Percentiles rank a stretch among this genome's conserved stretches.
These are phyloP conservation scores for Cryphonectria carpinicola DNA, from an alignment of 2,329 filamentous ascomycete genomes.

Conservation along the genomic window DNA sequence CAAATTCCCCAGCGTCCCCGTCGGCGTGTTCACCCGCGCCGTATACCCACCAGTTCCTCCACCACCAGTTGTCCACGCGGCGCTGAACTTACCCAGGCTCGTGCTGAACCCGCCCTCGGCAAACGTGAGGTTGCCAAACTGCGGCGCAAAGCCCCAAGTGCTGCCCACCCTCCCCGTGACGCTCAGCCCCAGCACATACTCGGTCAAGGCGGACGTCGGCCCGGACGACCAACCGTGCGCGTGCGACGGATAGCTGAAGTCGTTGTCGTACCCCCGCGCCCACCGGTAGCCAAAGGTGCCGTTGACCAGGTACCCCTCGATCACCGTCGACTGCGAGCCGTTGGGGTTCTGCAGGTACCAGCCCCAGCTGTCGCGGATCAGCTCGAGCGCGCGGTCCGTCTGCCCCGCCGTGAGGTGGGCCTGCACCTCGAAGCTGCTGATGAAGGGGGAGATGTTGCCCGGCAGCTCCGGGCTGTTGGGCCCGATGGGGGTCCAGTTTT, in stretches of 20 bases:
- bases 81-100: constrained; percentile 42
- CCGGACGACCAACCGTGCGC: constrained; percentile 55
- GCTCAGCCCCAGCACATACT: constrained; percentile 48
- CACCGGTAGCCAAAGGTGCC: constrained; percentile 61
- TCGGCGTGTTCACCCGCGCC: constrained; percentile 34
- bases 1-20: constrained; percentile 34
- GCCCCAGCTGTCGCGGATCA: constrained; percentile 62
- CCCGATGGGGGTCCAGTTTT: constrained; percentile 61
- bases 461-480: constrained; percentile 60
- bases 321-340: constrained; percentile 61
- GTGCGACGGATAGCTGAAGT: constrained; percentile 52
- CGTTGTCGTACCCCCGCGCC: constrained; percentile 54
- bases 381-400: constrained; percentile 55
- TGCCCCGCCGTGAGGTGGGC: constrained; percentile 55
- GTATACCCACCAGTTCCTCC: constrained; percentile 29
- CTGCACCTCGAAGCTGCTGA: constrained; percentile 62
- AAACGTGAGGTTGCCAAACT: constrained; percentile 43
- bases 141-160: constrained; percentile 44
- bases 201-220: constrained; percentile 50
- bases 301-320: constrained; percentile 61
- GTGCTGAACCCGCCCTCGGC: constrained; percentile 47
- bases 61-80: constrained; percentile 35
- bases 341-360: constrained; percentile 62
- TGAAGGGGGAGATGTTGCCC: constrained; percentile 61
- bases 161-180: constrained; percentile 42